Conservation (phyloP, 208 protist species). For the Wallacemonas sp. region DNA sequence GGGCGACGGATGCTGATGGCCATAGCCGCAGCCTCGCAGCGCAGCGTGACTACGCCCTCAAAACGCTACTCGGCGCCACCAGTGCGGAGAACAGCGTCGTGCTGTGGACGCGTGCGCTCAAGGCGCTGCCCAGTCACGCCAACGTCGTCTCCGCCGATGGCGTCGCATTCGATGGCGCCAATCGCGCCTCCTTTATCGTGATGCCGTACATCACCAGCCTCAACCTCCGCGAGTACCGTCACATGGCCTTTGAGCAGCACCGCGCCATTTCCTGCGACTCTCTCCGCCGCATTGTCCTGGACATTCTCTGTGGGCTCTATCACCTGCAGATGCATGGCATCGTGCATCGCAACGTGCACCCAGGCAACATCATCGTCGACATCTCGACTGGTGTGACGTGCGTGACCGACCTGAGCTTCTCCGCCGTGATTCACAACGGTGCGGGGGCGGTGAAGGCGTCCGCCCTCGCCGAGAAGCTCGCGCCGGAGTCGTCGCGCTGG, state of each 20-base stretch:
- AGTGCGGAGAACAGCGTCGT: conserved; percentile 10
- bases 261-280: conserved; percentile 12
- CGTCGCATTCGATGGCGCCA: background rate
- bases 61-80: conserved; percentile 9
- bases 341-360: conserved; percentile 11
- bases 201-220: conserved; percentile 17
- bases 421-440: conserved; percentile 1
- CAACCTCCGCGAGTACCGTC: conserved; percentile 12
- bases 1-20: background rate
- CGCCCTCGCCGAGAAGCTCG: conserved; percentile 5
- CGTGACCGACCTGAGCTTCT: conserved; percentile 13
- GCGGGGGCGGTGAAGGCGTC: conserved; percentile 8
- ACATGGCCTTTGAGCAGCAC: conserved; percentile 16
- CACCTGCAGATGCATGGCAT: conserved; percentile 2
- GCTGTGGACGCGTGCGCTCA: background rate
- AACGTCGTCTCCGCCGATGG: background rate
- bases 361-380: conserved; percentile 11
- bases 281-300: conserved; percentile 3
- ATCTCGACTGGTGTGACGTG: conserved; percentile 3
- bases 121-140: conserved; percentile 1
- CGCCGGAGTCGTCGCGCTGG: conserved; percentile 9
- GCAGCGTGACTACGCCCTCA: conserved; percentile 9
- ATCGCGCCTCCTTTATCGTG: conserved; percentile 1
- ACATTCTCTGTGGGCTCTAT: conserved; percentile 11
- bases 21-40: background rate